A percentile compares a stretch with the other conserved stretches of the same genome.
Conservation (phyloP, 495 filamentous ascomycete genomes). For the Hyphodiscus hymeniophilus region DNA sequence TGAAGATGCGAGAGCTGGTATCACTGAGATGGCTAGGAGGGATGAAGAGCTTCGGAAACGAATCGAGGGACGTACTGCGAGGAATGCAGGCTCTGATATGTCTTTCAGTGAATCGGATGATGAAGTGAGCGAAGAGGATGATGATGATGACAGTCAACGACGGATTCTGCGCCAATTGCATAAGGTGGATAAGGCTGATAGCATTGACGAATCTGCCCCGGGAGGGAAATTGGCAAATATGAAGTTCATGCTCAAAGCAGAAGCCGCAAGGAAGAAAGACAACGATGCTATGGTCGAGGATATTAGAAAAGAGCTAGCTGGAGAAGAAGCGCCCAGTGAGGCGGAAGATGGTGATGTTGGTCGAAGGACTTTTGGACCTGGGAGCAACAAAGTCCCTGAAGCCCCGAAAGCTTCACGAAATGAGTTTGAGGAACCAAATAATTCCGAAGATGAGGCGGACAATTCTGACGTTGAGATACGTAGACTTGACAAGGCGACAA, state of each 20-base stretch:
- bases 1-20: constrained; percentile 66
- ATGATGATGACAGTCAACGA: constrained; percentile 43
- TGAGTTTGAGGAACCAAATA: constrained; percentile 52
- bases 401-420: constrained; percentile 17
- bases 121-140: constrained; percentile 41
- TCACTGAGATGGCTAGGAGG: constrained; percentile 73
- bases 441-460: constrained; percentile 14
- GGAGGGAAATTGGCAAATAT: constrained; percentile 52
- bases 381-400: constrained; percentile 20
- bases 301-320: constrained; percentile 63
- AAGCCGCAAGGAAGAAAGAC: constrained; percentile 61
- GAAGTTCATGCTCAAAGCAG: constrained; percentile 90
- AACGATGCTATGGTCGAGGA: constrained; percentile 76
- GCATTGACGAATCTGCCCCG: constrained; percentile 29
- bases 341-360: constrained; percentile 46
- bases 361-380: constrained; percentile 57
- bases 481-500: constrained; percentile 8
- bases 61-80: constrained; percentile 66
- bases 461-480: constrained; percentile 17
- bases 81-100: constrained; percentile 40
- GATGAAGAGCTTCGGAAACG: constrained; percentile 80
- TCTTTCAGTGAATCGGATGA: constrained; percentile 38
- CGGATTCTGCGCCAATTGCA: constrained; percentile 54
- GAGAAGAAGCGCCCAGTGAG: constrained; percentile 47
- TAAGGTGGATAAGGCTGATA: constrained; percentile 34